Conservation (phyloP, 495 filamentous ascomycete species). For the Evernia prunastri region DNA sequence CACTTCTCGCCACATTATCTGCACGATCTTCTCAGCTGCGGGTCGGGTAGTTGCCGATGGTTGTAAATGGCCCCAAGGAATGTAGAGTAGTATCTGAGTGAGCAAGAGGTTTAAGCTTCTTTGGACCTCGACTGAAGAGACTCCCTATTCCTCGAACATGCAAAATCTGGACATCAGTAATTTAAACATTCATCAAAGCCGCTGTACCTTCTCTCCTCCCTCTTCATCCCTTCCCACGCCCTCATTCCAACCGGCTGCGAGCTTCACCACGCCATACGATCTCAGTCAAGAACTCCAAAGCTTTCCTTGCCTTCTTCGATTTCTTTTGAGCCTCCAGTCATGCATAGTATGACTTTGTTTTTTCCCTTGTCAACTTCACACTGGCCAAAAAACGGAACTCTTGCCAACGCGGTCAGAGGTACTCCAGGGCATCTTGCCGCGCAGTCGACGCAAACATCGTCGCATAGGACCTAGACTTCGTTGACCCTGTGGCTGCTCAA, state of each 20-base stretch:
- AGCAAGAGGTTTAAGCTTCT: slow-evolving; percentile 5
- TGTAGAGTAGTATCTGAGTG: not conserved
- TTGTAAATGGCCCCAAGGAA: not conserved
- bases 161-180: not conserved
- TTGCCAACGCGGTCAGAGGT: not conserved
- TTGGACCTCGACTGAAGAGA: not conserved
- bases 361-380: not conserved
- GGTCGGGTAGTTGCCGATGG: slow-evolving; percentile 3
- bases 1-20: not conserved
- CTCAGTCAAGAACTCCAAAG: not conserved
- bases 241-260: not conserved
- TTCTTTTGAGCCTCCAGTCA: not conserved
- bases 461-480: not conserved
- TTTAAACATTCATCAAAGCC: not conserved
- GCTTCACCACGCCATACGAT: not conserved
- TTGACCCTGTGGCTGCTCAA: not conserved
- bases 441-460: not conserved
- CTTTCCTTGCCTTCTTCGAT: no score
- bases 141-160: not conserved
- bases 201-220: not conserved
- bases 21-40: not conserved
- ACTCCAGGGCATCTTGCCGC: not conserved
- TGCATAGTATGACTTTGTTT: not conserved
- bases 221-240: not conserved
- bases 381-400: not conserved